Percentiles rank a stretch among this genome's conserved stretches.
These are phyloP conservation scores for Limonium bicolor DNA, from an alignment of 148 eudicot genomes.

Conservation along the genomic window DNA sequence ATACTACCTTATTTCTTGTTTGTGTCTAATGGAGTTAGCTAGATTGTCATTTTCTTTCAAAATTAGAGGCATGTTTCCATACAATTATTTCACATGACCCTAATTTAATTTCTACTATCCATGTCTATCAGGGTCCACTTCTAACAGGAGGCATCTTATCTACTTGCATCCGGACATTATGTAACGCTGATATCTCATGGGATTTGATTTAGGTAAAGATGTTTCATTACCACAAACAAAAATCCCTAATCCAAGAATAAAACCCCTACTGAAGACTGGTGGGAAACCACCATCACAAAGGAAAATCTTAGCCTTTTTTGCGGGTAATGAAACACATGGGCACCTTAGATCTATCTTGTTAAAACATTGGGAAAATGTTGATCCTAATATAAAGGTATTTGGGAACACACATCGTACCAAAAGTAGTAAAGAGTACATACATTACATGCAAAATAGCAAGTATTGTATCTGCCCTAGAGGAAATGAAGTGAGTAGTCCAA, in stretches of 20 bases:
- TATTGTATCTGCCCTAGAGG: slow-evolving; percentile 65
- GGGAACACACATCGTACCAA: slow-evolving; percentile 24
- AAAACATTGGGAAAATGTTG: slow-evolving; percentile 37
- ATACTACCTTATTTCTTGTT: no score
- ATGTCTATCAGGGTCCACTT: no score
- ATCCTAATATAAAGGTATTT: slow-evolving; percentile 37
- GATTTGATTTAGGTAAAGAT: slow-evolving; percentile 50
- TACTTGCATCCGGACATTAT: slow-evolving; percentile 51
- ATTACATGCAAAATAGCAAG: slow-evolving; percentile 56
- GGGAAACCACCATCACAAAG: slow-evolving; percentile 36
- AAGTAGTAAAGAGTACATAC: slow-evolving; percentile 35
- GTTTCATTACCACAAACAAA: slow-evolving; percentile 56
- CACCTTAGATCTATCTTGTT: slow-evolving; percentile 36
- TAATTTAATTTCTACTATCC: no score
- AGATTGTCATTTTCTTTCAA: no score
- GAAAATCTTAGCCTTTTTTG: slow-evolving; percentile 42
- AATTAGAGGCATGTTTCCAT: no score
- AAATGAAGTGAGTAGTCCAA: slow-evolving; percentile 49
- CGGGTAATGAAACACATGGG: slow-evolving; percentile 67
- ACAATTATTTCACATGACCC: no score
- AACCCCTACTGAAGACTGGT: slow-evolving; percentile 32
- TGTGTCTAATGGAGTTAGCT: no score
- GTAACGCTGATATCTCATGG: slow-evolving; percentile 48
- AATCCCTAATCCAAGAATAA: slow-evolving; percentile 28
- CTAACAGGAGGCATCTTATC: slow-evolving; percentile 29